Evolutionary conservation across 1,284 basidiomycete genomes (phyloP), one percentile per base, ranked within the genome.

Genomic region (Tilletia horrida): DNA sequence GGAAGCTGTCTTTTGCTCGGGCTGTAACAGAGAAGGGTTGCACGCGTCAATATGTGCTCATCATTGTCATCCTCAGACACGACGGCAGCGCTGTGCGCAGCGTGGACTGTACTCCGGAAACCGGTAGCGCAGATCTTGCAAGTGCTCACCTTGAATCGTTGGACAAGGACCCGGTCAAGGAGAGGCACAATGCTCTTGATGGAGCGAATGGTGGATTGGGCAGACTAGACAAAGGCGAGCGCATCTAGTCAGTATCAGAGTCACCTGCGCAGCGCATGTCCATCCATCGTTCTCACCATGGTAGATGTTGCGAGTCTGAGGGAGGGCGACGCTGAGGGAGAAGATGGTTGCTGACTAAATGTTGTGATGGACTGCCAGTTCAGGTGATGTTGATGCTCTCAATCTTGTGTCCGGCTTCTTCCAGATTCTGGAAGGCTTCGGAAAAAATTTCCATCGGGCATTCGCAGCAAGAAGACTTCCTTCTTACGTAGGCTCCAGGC

Each of bases 81-180:
- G n/a, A n/a, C n/a, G n/a, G n/a, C n/a, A n/a, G n/a, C n/a, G n/a
- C n/a, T n/a, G n/a, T n/a, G n/a, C n/a, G n/a, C n/a, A n/a, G n/a
- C n/a, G n/a, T n/a, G n/a, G n/a, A n/a, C n/a, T n/a, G n/a, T n/a
- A n/a, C n/a, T n/a, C n/a, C n/a, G n/a, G n/a, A n/a, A n/a, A n/a
- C n/a, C n/a, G n/a, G n/a, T n/a, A n/a, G n/a, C n/a, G n/a, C n/a
- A n/a, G n/a, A n/a, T n/a, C n/a, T n/a, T n/a, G n/a, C n/a, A 27
- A 18, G 25, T 7, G 23, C 50, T 27, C 29, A 59, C 55, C 55
- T 97, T 97, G 88, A 95, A 95, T 72, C 94, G 88, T 85, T 97
- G 94, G 69, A 98, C 93, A 71, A 98, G 87, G 73, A 98, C 91
- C 76, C 95, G 91, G 88, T 97, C 95, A 69, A 97, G 86, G 66